Percentiles rank a stretch among this genome's conserved stretches.
These are phyloP conservation scores for Pisolithus marmoratus DNA, from an alignment of 768 basidiomycete genomes.

Conservation along the genomic window DNA sequence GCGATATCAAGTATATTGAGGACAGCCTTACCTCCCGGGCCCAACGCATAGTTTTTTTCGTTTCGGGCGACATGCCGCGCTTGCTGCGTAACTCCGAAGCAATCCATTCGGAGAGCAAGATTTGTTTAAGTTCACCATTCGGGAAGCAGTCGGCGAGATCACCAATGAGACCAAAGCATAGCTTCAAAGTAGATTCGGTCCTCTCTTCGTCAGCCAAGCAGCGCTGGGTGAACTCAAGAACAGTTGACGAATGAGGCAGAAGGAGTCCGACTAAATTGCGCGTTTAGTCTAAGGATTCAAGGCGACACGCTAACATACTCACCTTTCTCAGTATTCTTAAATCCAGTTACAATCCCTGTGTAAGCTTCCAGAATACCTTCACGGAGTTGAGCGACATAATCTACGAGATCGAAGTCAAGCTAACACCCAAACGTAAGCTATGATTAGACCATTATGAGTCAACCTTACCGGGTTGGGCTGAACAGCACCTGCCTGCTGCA, in stretches of 20 bases:
- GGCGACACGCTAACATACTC: neutral
- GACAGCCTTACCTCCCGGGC: slow-evolving; percentile 73
- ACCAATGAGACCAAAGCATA: slow-evolving; percentile 82
- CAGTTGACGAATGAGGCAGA: slow-evolving; percentile 63
- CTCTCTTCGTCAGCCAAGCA: slow-evolving; percentile 78
- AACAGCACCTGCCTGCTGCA: slow-evolving; percentile 85
- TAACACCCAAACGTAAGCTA: slow-evolving; percentile 17
- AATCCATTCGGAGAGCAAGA: slow-evolving; percentile 76
- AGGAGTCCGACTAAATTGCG: slow-evolving; percentile 28
- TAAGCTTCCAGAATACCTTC: slow-evolving; percentile 98
- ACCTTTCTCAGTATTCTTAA: slow-evolving; percentile 84
- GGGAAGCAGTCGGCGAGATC: slow-evolving; percentile 90
- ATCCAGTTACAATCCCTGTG: slow-evolving; percentile 86
- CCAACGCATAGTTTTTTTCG: slow-evolving; percentile 89
- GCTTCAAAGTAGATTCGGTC: slow-evolving; percentile 67
- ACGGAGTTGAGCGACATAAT: slow-evolving; percentile 84
- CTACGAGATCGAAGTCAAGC: slow-evolving; percentile 87
- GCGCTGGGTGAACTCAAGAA: slow-evolving; percentile 78
- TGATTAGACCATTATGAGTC: neutral
- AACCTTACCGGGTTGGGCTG: slow-evolving; percentile 77
- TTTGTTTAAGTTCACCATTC: slow-evolving; percentile 72
- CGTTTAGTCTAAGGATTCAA: slow-evolving; percentile 1
- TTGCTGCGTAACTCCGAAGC: slow-evolving; percentile 67
- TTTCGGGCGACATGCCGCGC: slow-evolving; percentile 66
- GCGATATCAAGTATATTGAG: no score